A percentile compares a stretch with the other conserved stretches of the same genome.
Evolutionary conservation across 2,329 filamentous ascomycete species (phyloP).

Genomic region (Dendryphion nanum): DNA sequence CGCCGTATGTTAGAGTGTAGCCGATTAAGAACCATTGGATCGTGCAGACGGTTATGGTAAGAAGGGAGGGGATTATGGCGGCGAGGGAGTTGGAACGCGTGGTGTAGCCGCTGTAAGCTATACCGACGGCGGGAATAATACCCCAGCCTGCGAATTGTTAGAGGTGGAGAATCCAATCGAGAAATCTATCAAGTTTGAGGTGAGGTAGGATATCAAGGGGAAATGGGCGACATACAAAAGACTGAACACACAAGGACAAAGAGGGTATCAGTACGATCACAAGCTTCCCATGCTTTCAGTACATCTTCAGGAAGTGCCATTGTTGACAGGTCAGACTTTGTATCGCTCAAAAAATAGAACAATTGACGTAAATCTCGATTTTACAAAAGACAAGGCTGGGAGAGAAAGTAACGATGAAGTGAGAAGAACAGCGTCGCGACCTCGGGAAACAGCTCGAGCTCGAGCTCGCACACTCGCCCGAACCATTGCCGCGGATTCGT

Average conservation of each 20-base stretch:
- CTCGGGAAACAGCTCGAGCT: too few relatives aligned
- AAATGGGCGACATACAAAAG: conserved; percentile 36
- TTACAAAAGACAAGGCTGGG: too few relatives aligned
- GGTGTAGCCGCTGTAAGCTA: conserved; percentile 52
- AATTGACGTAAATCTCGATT: background rate
- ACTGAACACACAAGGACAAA: conserved; percentile 53
- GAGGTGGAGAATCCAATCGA: background rate
- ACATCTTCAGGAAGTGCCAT: conserved; percentile 29
- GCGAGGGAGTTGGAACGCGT: conserved; percentile 49
- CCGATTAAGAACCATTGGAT: conserved; percentile 53
- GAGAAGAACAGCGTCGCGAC: too few relatives aligned
- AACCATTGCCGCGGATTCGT: too few relatives aligned
- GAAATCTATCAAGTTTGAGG: background rate
- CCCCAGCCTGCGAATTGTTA: conserved; percentile 40
- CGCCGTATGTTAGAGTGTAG: conserved; percentile 51
- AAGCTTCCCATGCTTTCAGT: conserved; percentile 49
- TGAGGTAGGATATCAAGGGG: background rate
- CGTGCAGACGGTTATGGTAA: conserved; percentile 49
- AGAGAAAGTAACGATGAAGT: too few relatives aligned
- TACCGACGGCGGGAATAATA: conserved; percentile 52
- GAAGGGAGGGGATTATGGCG: conserved; percentile 49
- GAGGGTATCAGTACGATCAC: conserved; percentile 52
- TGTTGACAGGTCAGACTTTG: background rate
- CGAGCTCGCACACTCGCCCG: too few relatives aligned
- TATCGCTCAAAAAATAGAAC: too few relatives aligned